Evolutionary conservation across 768 basidiomycete genomes (phyloP), one percentile per base, ranked within the genome.

Genomic region (Collybia sp.): DNA sequence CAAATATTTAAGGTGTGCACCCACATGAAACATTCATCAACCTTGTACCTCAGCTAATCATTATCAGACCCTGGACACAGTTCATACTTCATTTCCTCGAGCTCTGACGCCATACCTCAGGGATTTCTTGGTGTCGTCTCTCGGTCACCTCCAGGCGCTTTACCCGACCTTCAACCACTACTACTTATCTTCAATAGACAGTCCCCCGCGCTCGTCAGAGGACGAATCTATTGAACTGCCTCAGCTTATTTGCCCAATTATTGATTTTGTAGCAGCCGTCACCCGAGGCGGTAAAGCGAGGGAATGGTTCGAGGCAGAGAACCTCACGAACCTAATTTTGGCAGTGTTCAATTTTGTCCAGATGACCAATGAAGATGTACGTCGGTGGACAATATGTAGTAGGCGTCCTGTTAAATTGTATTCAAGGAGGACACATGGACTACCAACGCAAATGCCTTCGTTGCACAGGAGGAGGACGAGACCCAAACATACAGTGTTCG

Each of bases 391-490:
- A 12, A 19, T 53, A 10, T 40, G 31, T 25, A 44, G 43, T 30
- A 47, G 50, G 41, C 44, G 47, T 19, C 20, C 34, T 41, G 35
- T 18, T 37, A 37, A 37, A 33, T 20, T 25, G 31, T 13, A 15
- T 16, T 35, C 11, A 50, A 97, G 93, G 93, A 93, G 59, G 91
- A 93, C 25, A 85, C 81, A 12, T 98, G 95, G 95, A 79, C 82
- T 2, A 79, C 75, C 44, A 88, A 96, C 55, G 83, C 90, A 3
- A 97, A 98, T 54, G 81, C 86, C 2, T 98, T 98, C 57, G 83
- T 98, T 25, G 85, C 87, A 18, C 92, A 98, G 59, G 94, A 97
- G 58, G 92, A 96, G 44, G 95, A 97, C 49, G 93, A 95, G 50
- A 83, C 83, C 1, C 81, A 88, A 44, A 60, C 74, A 1, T 94